Evolutionary conservation across 257 asterid genomes (phyloP).

Genomic region (Buddleja alternifolia): DNA sequence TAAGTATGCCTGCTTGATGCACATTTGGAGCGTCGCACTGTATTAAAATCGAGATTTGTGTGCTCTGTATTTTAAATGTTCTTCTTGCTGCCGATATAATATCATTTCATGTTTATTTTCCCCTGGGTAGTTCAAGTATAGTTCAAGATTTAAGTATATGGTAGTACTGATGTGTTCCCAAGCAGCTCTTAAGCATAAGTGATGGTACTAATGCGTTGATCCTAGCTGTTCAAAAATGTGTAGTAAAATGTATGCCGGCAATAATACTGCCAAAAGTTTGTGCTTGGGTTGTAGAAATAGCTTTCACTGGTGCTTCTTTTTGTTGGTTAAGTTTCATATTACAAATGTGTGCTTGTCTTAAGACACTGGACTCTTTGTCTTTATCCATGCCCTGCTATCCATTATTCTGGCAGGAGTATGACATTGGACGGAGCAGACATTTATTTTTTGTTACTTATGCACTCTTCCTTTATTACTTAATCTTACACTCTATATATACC

Average conservation of each 20-base stretch:
- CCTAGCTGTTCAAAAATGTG: not conserved
- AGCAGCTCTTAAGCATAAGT: not conserved
- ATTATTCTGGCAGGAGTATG: conserved; percentile 14
- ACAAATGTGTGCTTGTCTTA: not conserved
- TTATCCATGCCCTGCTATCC: conserved; percentile 6
- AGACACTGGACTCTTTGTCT: not conserved
- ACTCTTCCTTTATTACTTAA: not conserved
- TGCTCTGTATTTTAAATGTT: conserved; percentile 6
- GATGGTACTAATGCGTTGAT: not conserved
- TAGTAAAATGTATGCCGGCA: not conserved
- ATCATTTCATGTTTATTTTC: not conserved
- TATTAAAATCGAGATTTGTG: not conserved
- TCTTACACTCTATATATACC: not conserved
- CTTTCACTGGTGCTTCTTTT: not conserved
- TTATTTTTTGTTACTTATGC: not conserved
- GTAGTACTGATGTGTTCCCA: not conserved
- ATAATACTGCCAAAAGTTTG: not conserved
- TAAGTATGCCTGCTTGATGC: not conserved
- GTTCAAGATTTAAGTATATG: conserved; percentile 1
- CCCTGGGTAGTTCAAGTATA: not conserved
- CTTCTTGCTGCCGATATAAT: not conserved
- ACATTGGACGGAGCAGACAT: not conserved
- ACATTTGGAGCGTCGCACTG: not conserved
- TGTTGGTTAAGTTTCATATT: not conserved
- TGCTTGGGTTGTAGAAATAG: not conserved